Conservation (phyloP, 139 green algal species). For the Parachlorella kessleri region DNA sequence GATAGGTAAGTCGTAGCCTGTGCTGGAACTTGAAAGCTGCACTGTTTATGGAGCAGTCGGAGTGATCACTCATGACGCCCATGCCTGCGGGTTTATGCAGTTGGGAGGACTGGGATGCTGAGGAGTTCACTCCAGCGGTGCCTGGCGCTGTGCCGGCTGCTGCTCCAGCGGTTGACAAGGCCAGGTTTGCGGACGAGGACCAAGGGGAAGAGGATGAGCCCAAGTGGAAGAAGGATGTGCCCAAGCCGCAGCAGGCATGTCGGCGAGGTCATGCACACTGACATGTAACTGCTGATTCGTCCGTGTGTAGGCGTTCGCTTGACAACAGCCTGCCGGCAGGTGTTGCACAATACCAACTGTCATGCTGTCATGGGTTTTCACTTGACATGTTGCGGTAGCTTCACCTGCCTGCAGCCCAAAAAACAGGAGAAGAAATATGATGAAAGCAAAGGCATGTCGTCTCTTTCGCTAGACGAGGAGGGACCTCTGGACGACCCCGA, state of each 20-base stretch:
- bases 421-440: slow-evolving; percentile 46
- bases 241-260: slow-evolving; percentile 50
- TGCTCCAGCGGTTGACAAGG: slow-evolving; percentile 6
- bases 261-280: no score
- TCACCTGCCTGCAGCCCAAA: slow-evolving; percentile 44
- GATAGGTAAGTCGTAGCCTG: no score
- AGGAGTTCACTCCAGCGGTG: slow-evolving; percentile 14
- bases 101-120: slow-evolving; percentile 60
- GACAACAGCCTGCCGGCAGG: no score
- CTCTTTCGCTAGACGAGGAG: slow-evolving; percentile 29
- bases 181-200: slow-evolving; percentile 59
- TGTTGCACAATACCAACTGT: no score
- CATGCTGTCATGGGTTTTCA: no score
- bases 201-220: slow-evolving; percentile 56
- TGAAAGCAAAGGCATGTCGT: slow-evolving; percentile 39
- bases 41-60: no score
- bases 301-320: no score
- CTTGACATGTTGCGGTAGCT: no score
- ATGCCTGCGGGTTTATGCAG: no score
- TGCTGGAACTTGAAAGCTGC: no score
- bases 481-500: slow-evolving; percentile 57
- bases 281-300: no score
- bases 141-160: slow-evolving; percentile 8
- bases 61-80: no score
- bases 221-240: slow-evolving; percentile 48